Evolutionary conservation across 2,329 filamentous ascomycete species (phyloP).

Genomic region (Podosphaera xanthii): DNA sequence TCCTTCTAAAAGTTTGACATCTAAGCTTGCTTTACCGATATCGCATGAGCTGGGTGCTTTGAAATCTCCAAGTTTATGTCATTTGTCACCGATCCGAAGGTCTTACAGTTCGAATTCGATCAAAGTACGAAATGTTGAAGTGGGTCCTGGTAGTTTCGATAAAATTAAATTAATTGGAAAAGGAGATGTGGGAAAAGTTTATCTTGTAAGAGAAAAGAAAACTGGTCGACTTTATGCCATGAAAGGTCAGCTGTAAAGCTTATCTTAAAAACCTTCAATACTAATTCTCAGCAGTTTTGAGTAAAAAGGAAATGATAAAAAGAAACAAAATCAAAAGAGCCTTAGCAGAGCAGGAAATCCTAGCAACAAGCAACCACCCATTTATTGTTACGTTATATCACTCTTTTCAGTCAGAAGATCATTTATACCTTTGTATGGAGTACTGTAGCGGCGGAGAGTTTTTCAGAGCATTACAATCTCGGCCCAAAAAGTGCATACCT

Average conservation of each 20-base stretch:
- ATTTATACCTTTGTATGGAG: slow-evolving; percentile 98
- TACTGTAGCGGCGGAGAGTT: slow-evolving; percentile 98
- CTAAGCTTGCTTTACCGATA: slow-evolving; percentile 19
- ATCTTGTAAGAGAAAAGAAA: slow-evolving; percentile 94
- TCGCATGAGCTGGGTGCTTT: slow-evolving; percentile 35
- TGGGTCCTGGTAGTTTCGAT: slow-evolving; percentile 86
- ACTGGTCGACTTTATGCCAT: slow-evolving; percentile 86
- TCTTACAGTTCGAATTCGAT: slow-evolving; percentile 99
- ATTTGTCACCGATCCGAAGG: slow-evolving; percentile 59
- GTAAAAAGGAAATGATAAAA: slow-evolving; percentile 99
- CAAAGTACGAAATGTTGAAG: slow-evolving; percentile 92
- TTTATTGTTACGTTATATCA: slow-evolving; percentile 98
- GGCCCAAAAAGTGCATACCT: slow-evolving; percentile 88
- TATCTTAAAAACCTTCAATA: neutral
- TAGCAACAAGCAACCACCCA: slow-evolving; percentile 94
- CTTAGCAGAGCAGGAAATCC: slow-evolving; percentile 88
- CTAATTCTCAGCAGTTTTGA: slow-evolving; percentile 44
- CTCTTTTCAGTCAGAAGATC: slow-evolving; percentile 96
- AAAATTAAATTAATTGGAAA: slow-evolving; percentile 99
- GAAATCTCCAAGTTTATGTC: slow-evolving; percentile 41
- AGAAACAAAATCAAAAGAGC: slow-evolving; percentile 99
- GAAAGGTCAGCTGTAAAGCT: slow-evolving; percentile 46
- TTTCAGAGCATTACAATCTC: slow-evolving; percentile 86
- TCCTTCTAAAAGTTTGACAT: slow-evolving; percentile 10
- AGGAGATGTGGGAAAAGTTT: slow-evolving; percentile 95